A percentile compares a stretch with the other conserved stretches of the same genome.
phyloP scores from a whole-genome alignment of 768 basidiomycete genomes.

The Hericium coralloides region DNA sequence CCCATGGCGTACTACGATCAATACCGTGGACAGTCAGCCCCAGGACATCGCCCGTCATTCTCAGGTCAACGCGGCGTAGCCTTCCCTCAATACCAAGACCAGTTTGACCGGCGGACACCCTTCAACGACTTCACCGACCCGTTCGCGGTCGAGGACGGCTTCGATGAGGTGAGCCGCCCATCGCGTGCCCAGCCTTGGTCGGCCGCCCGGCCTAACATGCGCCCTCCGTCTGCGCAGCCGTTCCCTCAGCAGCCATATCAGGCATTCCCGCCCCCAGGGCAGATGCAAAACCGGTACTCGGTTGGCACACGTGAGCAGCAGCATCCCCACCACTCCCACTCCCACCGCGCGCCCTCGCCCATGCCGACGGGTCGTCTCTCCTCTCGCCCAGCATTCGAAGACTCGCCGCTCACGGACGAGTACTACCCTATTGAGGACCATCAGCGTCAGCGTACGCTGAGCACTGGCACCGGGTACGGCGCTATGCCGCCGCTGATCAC shows the following conservation, averaged over 20 bases:
- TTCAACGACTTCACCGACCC: slow-evolving; percentile 6
- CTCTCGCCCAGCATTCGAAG: slow-evolving; percentile 8
- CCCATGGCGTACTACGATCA: slow-evolving; percentile 8
- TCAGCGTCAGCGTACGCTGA: slow-evolving; percentile 8
- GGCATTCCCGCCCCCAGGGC: neutral
- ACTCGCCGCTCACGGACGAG: slow-evolving; percentile 10
- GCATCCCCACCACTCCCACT: neutral
- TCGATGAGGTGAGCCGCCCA: slow-evolving; percentile 13
- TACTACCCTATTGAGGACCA: slow-evolving; percentile 10
- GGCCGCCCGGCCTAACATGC: neutral
- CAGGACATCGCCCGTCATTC: slow-evolving; percentile 7
- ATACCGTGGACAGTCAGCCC: neutral
- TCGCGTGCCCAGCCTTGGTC: neutral
- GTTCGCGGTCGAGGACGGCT: neutral
- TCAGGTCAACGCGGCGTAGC: neutral
- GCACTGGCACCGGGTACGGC: slow-evolving; percentile 7
- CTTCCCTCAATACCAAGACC: slow-evolving; percentile 1
- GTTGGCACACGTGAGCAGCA: slow-evolving; percentile 8
- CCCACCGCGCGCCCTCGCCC: slow-evolving; percentile 1
- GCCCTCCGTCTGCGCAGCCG: neutral
- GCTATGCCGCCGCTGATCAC: slow-evolving; percentile 1
- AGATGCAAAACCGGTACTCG: slow-evolving; percentile 4
- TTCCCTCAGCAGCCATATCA: neutral
- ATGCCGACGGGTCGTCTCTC: slow-evolving; percentile 1
- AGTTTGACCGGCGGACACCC: slow-evolving; percentile 1